A percentile compares a stretch with the other conserved stretches of the same genome.
phyloP scores from a whole-genome alignment of 768 basidiomycete genomes.

The Mycena amicta region DNA sequence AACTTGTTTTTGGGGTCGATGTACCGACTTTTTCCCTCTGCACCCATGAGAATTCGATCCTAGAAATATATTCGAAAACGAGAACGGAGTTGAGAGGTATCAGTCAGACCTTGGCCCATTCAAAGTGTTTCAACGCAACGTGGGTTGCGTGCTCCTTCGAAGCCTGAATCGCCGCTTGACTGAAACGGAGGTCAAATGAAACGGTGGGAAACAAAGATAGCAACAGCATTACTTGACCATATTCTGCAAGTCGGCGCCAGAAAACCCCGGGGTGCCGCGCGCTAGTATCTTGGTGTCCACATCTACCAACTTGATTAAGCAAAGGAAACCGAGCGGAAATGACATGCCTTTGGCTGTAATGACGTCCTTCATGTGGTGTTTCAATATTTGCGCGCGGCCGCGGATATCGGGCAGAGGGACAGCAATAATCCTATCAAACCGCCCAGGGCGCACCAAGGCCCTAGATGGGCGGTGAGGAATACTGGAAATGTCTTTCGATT shows the following conservation, averaged over 20 bases:
- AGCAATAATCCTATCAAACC: conserved; percentile 91
- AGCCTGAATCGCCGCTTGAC: conserved; percentile 93
- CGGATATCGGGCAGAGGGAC: conserved; percentile 95
- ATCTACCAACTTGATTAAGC: conserved; percentile 28
- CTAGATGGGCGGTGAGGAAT: conserved; percentile 42
- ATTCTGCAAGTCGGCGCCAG: conserved; percentile 95
- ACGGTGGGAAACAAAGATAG: conserved; percentile 2
- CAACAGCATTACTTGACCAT: conserved; percentile 75
- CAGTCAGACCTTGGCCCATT: conserved; percentile 89
- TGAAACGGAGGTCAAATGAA: conserved; percentile 26
- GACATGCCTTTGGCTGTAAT: conserved; percentile 56
- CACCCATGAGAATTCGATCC: conserved; percentile 97
- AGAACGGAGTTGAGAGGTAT: conserved; percentile 1
- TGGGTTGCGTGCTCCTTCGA: conserved; percentile 77
- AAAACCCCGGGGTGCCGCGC: conserved; percentile 93
- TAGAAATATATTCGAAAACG: conserved; percentile 24
- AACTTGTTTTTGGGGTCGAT: conserved; percentile 86
- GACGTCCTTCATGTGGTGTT: conserved; percentile 88
- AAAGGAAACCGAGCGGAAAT: conserved; percentile 9
- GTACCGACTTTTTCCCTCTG: conserved; percentile 87
- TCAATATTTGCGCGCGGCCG: conserved; percentile 89
- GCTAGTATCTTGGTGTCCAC: conserved; percentile 89
- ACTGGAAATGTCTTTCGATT: conserved; percentile 18
- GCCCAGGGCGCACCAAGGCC: conserved; percentile 92
- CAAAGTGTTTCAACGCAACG: conserved; percentile 83